A percentile compares a stretch with the other conserved stretches of the same genome.
These are phyloP conservation scores for Yarrowia sp. DNA, from an alignment of 805 yeast genomes.

Conservation along the genomic window DNA sequence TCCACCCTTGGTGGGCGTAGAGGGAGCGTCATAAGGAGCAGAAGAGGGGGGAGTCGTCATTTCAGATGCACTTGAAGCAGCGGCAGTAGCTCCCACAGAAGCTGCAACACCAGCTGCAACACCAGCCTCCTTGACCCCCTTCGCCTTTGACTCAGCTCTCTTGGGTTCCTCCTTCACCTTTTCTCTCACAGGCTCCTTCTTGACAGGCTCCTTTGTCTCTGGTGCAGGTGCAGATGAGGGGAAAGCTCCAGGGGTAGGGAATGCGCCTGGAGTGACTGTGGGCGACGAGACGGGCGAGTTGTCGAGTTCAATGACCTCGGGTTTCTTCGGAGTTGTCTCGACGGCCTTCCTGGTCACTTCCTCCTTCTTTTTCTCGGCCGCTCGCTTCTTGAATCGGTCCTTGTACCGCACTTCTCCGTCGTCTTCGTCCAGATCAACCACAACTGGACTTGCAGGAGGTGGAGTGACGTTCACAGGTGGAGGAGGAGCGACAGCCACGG, in stretches of 20 bases:
- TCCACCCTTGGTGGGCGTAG: conserved; percentile 6
- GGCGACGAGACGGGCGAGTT: not conserved
- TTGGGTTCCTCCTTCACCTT: not conserved
- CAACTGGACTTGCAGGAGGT: not conserved
- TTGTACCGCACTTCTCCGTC: conserved; percentile 22
- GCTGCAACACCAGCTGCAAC: conserved; percentile 10
- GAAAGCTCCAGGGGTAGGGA: conserved; percentile 16
- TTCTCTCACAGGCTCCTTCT: not conserved
- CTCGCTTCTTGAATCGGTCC: conserved; percentile 18
- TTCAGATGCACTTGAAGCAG: not conserved
- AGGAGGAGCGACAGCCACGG: conserved; percentile 8
- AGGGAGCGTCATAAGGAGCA: not conserved
- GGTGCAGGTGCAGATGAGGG: conserved; percentile 8
- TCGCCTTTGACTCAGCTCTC: not conserved
- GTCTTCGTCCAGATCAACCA: conserved; percentile 18
- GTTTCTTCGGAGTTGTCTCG: not conserved
- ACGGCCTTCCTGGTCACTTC: not conserved
- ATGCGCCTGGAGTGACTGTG: conserved; percentile 11
- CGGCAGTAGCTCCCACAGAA: not conserved
- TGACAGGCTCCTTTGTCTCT: not conserved
- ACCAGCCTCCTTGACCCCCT: too few species aligned
- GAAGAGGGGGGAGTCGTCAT: not conserved
- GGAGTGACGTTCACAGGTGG: conserved; percentile 5
- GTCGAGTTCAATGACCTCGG: conserved; percentile 9
- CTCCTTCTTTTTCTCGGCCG: not conserved